phyloP scores from a whole-genome alignment of 495 filamentous ascomycete genomes.

The Bombardia bombarda region DNA sequence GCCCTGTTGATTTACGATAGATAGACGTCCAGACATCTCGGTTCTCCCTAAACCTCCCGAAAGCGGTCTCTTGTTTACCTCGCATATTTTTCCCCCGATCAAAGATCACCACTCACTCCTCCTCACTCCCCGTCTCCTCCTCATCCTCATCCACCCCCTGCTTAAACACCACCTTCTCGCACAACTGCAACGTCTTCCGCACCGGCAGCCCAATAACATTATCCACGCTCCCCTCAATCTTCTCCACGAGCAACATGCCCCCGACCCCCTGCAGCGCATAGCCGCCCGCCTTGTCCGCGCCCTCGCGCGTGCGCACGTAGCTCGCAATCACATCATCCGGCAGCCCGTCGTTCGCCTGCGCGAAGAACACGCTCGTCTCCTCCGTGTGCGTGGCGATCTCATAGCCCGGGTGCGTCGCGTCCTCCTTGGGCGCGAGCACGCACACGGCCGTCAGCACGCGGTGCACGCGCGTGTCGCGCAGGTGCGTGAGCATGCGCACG shows the following conservation, averaged over 20 bases:
- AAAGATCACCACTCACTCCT: not conserved
- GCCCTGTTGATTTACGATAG: no score
- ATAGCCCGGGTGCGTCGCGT: constrained; percentile 75
- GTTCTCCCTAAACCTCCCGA: no score
- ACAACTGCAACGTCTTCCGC: constrained; percentile 67
- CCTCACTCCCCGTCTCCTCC: constrained; percentile 1
- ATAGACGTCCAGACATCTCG: no score
- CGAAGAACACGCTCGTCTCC: constrained; percentile 79
- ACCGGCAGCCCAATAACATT: constrained; percentile 95
- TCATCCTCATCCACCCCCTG: constrained; percentile 33
- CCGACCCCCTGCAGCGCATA: constrained; percentile 91
- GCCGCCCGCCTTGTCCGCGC: constrained; percentile 91
- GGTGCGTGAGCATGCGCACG: constrained; percentile 65
- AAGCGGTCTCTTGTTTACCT: no score
- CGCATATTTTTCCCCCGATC: no score
- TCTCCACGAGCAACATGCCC: constrained; percentile 71
- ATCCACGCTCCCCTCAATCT: constrained; percentile 81
- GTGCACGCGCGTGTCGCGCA: constrained; percentile 67
- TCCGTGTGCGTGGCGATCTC: constrained; percentile 71
- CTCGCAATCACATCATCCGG: constrained; percentile 54
- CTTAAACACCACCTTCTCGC: constrained; percentile 68
- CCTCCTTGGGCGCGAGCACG: constrained; percentile 69
- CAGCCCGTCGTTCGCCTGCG: constrained; percentile 67
- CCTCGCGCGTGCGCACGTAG: constrained; percentile 88
- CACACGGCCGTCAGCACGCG: constrained; percentile 77